A percentile compares a stretch with the other conserved stretches of the same genome.
These are phyloP conservation scores for Alternaria ventricosa DNA, from an alignment of 2,329 filamentous ascomycete genomes.

Conservation along the genomic window DNA sequence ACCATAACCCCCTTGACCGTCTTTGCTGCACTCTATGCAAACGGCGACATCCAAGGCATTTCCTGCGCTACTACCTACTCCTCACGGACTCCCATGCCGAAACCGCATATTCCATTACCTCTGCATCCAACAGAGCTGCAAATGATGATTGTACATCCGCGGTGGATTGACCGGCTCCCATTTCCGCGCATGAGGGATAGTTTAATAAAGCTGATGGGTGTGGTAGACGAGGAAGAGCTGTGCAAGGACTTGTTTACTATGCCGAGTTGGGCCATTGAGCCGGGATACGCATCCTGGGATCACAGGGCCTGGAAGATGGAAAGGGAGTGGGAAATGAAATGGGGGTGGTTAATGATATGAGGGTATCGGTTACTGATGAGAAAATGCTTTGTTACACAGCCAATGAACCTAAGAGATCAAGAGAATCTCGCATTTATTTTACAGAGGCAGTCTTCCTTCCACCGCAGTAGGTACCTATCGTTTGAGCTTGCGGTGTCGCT, in stretches of 20 bases:
- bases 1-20: slow-evolving; percentile 26
- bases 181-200: slow-evolving; percentile 51
- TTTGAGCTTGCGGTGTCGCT: not conserved
- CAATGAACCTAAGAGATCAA: not conserved
- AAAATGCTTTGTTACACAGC: not conserved
- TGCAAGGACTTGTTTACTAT: slow-evolving; percentile 43
- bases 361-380: not conserved
- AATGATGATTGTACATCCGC: slow-evolving; percentile 42
- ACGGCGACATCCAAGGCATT: slow-evolving; percentile 27
- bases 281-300: slow-evolving; percentile 40
- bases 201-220: slow-evolving; percentile 39
- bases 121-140: slow-evolving; percentile 48
- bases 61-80: slow-evolving; percentile 32
- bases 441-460: not conserved
- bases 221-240: slow-evolving; percentile 50
- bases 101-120: slow-evolving; percentile 21
- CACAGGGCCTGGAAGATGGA: slow-evolving; percentile 45
- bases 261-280: slow-evolving; percentile 42
- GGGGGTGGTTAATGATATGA: slow-evolving; percentile 37
- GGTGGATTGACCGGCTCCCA: slow-evolving; percentile 53
- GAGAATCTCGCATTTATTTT: not conserved
- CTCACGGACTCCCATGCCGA: slow-evolving; percentile 28
- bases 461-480: not conserved
- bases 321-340: slow-evolving; percentile 44
- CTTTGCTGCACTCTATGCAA: slow-evolving; percentile 40